Evolutionary conservation across 1,139 yeast genomes (phyloP).

Genomic region (Eremothecium cymbalariae): DNA sequence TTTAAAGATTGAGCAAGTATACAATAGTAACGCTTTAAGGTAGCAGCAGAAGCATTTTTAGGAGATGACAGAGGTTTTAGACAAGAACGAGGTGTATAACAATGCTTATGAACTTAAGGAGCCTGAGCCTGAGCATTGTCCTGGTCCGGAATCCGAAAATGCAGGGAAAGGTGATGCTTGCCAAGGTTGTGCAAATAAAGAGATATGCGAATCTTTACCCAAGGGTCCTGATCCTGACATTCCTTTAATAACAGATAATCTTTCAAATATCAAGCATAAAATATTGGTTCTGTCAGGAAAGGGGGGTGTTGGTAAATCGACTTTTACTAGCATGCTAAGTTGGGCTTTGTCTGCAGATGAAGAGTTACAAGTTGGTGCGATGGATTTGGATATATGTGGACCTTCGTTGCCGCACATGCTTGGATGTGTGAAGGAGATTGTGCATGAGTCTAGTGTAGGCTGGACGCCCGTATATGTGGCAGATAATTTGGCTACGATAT

Average conservation of each 20-base stretch:
- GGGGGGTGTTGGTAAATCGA: conserved; percentile 98
- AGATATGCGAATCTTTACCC: conserved; percentile 78
- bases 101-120: conserved; percentile 27
- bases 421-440: conserved; percentile 80
- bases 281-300: conserved; percentile 84
- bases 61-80: conserved; percentile 16
- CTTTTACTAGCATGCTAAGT: conserved; percentile 87
- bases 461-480: conserved; percentile 97
- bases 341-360: conserved; percentile 95
- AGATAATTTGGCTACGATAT: conserved; percentile 91
- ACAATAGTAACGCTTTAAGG: too few relatives aligned
- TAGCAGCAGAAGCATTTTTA: too few relatives aligned
- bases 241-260: conserved; percentile 62
- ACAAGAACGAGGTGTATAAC: too few relatives aligned
- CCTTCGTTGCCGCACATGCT: conserved; percentile 94
- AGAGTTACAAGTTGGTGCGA: conserved; percentile 82
- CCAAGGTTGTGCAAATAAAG: conserved; percentile 88
- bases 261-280: conserved; percentile 69
- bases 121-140: conserved; percentile 93
- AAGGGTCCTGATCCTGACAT: conserved; percentile 96
- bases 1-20: too few relatives aligned
- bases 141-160: conserved; percentile 89
- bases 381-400: conserved; percentile 97
- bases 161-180: conserved; percentile 97
- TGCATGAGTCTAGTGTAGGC: conserved; percentile 85